Evolutionary conservation across 164 flowering plant genomes (phyloP).

Genomic region (Berberis vulgaris): DNA sequence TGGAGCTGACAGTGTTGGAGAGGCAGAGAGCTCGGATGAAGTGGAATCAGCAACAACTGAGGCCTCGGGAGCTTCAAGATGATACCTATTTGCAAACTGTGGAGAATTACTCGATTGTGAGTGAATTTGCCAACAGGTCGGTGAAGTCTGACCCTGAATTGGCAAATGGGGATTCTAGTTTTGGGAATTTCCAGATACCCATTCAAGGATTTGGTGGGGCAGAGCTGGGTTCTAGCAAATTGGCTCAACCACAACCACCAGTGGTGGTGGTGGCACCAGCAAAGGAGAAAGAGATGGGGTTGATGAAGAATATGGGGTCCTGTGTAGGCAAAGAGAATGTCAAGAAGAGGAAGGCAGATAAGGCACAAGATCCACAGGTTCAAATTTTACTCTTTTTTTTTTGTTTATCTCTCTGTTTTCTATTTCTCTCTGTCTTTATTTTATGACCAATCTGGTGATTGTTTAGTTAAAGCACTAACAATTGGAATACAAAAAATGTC

Average conservation of each 20-base stretch:
- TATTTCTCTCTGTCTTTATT: no score
- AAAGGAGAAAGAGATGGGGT: constrained; percentile 13
- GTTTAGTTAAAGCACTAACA: not conserved
- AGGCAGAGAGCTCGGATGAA: constrained; percentile 44
- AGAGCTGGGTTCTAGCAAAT: constrained; percentile 2
- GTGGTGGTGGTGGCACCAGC: not conserved
- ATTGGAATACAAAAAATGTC: not conserved
- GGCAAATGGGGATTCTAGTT: constrained; percentile 40
- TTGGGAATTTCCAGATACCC: constrained; percentile 12
- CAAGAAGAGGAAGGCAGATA: constrained; percentile 65
- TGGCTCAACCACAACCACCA: constrained; percentile 24
- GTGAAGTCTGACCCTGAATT: constrained; percentile 38
- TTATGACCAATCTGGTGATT: not conserved
- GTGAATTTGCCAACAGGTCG: constrained; percentile 5
- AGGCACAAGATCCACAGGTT: constrained; percentile 29
- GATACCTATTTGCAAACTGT: constrained; percentile 22
- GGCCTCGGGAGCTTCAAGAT: constrained; percentile 13
- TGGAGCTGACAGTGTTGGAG: constrained; percentile 51
- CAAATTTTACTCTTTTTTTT: constrained; percentile 6
- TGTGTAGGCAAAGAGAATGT: constrained; percentile 12
- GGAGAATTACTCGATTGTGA: constrained; percentile 18
- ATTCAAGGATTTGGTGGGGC: not conserved
- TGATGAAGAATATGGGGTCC: constrained; percentile 13
- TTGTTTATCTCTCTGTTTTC: not conserved
- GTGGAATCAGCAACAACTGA: constrained; percentile 35